A percentile compares a stretch with the other conserved stretches of the same genome.
phyloP scores from a whole-genome alignment of 768 basidiomycete species.

The Pleurotus ostreatus region DNA sequence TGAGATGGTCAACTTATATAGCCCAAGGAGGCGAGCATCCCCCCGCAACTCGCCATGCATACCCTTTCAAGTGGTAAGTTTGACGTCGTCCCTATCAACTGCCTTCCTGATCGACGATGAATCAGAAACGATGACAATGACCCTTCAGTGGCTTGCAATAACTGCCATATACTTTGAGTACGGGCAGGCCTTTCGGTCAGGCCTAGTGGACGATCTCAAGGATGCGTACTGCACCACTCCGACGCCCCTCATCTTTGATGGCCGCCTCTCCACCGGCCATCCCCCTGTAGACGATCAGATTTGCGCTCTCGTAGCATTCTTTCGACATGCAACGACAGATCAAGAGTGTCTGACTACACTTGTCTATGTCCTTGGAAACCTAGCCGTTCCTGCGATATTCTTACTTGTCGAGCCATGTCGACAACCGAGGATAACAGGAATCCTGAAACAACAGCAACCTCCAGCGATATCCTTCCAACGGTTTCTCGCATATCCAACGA shows the following conservation, averaged over 20 bases:
- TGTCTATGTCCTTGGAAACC: neutral
- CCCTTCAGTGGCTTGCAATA: neutral
- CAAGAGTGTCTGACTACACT: neutral
- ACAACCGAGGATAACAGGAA: neutral
- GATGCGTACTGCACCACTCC: neutral
- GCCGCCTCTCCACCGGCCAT: neutral
- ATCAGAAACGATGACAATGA: neutral
- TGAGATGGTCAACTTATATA: too few species aligned
- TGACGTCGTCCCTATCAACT: neutral
- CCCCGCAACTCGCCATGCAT: too few species aligned
- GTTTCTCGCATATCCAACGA: neutral
- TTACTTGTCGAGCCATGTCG: neutral
- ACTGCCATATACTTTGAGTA: neutral
- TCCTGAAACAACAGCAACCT: neutral
- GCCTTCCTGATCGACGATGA: neutral
- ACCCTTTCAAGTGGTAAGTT: too few species aligned
- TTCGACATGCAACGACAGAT: neutral
- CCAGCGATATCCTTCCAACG: neutral
- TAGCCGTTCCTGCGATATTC: neutral
- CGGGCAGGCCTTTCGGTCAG: neutral
- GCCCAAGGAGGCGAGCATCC: too few species aligned
- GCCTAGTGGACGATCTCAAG: slow-evolving; percentile 2
- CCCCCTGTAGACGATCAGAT: neutral
- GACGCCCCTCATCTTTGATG: neutral
- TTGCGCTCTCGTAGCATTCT: neutral